Evolutionary conservation across 2,329 filamentous ascomycete species (phyloP), one percentile per base, ranked within the genome.

Genomic region (Harringtonia lauricola): DNA sequence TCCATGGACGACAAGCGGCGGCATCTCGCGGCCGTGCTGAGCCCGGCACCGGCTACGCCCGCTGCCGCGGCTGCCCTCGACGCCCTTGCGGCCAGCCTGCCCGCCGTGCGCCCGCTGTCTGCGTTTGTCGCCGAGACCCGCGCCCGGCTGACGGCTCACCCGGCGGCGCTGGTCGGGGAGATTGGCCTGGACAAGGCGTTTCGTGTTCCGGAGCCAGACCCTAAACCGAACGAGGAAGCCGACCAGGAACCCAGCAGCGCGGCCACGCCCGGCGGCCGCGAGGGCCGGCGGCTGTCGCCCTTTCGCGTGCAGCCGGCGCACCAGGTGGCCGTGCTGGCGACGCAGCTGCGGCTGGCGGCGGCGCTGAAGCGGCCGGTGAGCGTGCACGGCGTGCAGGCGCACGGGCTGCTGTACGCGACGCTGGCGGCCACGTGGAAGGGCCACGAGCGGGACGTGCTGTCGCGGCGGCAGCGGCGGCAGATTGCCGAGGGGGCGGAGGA

Each of bases 141-240:
- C 10, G 49, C 52, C 4, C 69, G 74, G 21, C 68, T 90, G 2
- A 55, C 67, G 15, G 61, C 65, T 3, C 70, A 81, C 42, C 81
- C 3, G 22, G 55, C 70, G 6, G 82, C 84, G 2, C 68, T 90
- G 1, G 67, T 92, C 2, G 86, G 86, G 17, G 86, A 92, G 61
- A 72, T 89, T 24, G 86, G 86, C 1, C 60, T 92, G 15, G 86
- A 92, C 61, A 84, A 82, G 52, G 74, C 75, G 10, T 90, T 89
- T 55, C 79, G 84, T 13, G 73, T 92, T 19, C 86, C 86, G 0
- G 66, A 72, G 51, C 62, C 70, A 15, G 78, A 71, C 3, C 15
- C 3, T 22, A 13, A 21, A 10, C 1, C 24, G 33, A 57, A 69
- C 4, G n/a, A 43, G 57, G 2, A 54, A 65, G 39, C 55, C 58